phyloP scores from a whole-genome alignment of 139 green algal species.

The Volvox reticuliferus region DNA sequence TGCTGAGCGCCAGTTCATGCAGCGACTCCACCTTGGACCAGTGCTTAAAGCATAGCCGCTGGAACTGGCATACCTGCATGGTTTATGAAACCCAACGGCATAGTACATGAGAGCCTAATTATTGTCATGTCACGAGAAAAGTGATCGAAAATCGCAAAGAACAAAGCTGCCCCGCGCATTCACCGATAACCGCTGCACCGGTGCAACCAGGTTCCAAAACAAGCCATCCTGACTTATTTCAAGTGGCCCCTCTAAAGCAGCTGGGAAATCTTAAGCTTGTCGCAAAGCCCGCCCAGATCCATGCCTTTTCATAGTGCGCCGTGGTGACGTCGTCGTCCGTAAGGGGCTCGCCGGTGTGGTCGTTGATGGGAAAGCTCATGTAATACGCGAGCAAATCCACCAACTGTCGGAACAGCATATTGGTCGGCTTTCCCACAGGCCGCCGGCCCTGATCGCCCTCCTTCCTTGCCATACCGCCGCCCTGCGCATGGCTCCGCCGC shows the following conservation, averaged over 20 bases:
- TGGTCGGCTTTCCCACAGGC: background rate
- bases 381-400: slow-evolving; percentile 92
- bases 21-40: slow-evolving; percentile 71
- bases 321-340: slow-evolving; percentile 86
- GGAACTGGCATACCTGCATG: slow-evolving; percentile 82
- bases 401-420: slow-evolving; percentile 86
- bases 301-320: slow-evolving; percentile 83
- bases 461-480: background rate
- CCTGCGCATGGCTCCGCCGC: background rate
- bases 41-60: slow-evolving; percentile 92
- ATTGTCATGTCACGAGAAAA: too few species aligned
- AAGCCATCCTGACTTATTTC: too few species aligned
- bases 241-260: too few species aligned
- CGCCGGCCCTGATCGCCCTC: background rate
- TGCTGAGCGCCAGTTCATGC: slow-evolving; percentile 83
- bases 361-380: slow-evolving; percentile 93
- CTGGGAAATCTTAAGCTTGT: too few species aligned
- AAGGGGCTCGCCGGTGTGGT: slow-evolving; percentile 91
- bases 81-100: too few species aligned
- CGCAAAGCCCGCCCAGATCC: background rate
- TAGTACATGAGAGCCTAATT: too few species aligned
- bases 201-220: too few species aligned
- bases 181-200: too few species aligned
- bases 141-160: too few species aligned
- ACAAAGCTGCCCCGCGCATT: too few species aligned